Evolutionary conservation across 306 rosid species (phyloP).

Genomic region (Gastrolobium villosum): DNA sequence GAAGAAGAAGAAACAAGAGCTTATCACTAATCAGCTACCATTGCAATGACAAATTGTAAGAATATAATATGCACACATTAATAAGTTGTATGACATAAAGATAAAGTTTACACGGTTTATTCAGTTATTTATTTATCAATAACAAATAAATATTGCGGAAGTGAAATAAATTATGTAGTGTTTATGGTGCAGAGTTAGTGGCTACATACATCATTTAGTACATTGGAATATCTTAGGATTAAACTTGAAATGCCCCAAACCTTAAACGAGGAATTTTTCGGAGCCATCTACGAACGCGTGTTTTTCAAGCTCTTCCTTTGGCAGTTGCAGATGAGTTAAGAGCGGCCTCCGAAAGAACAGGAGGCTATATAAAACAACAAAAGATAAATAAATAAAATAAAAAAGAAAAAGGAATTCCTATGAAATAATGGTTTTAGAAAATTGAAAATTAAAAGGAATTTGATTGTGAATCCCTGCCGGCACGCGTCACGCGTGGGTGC

Average conservation of each 20-base stretch:
- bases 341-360: slow-evolving; percentile 46
- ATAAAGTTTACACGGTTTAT: not conserved
- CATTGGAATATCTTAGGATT: not conserved
- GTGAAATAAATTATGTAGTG: not conserved
- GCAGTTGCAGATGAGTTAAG: not conserved
- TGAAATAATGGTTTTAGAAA: too few species aligned
- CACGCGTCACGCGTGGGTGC: too few species aligned
- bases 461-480: too few species aligned
- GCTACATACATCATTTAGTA: not conserved
- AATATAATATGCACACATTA: slow-evolving; percentile 5
- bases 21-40: not conserved
- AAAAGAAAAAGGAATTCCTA: not conserved
- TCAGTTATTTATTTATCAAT: not conserved
- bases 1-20: not conserved
- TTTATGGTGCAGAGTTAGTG: slow-evolving; percentile 18
- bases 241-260: slow-evolving; percentile 40
- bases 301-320: slow-evolving; percentile 36
- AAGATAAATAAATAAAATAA: not conserved
- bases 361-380: slow-evolving; percentile 1
- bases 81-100: slow-evolving; percentile 8
- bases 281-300: slow-evolving; percentile 46
- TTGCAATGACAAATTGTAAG: not conserved
- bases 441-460: too few species aligned
- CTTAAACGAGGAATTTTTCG: slow-evolving; percentile 45
- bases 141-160: not conserved